These are phyloP conservation scores for Ceratocystiopsis sp. DNA, from an alignment of 2,329 filamentous ascomycete species.

Conservation along the genomic window DNA sequence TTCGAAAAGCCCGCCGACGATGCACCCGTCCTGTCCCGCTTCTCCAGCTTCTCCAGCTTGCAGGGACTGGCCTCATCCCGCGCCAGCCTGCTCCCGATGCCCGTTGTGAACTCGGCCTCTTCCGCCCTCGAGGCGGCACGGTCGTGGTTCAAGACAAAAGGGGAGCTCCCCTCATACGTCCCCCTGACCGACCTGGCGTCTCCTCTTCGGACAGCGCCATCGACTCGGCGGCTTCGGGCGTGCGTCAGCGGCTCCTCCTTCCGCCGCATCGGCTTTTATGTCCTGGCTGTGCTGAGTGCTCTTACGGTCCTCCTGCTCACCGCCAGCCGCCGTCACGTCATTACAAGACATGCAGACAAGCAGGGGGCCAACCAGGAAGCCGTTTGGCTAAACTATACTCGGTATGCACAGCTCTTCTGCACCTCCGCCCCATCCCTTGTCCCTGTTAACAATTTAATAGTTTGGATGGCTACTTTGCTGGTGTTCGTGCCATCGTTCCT, in stretches of 20 bases:
- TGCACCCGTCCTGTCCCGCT: neutral
- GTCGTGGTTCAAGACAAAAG: no score
- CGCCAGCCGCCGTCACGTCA: constrained; percentile 8
- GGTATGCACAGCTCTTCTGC: constrained; percentile 19
- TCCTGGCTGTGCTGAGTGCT: constrained; percentile 11
- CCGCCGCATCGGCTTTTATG: constrained; percentile 30
- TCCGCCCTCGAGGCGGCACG: constrained; percentile 5
- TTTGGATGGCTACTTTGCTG: constrained; percentile 65
- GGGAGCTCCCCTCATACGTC: constrained; percentile 4
- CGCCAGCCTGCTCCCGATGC: constrained; percentile 7
- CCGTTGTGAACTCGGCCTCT: constrained; percentile 6
- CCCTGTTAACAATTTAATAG: constrained; percentile 24
- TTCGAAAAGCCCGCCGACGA: constrained; percentile 6
- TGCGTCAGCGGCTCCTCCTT: constrained; percentile 32
- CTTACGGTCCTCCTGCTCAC: constrained; percentile 12
- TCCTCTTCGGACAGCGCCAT: neutral
- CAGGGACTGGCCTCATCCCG: neutral
- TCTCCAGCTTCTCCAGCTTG: constrained; percentile 6
- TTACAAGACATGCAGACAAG: constrained; percentile 3
- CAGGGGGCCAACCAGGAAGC: constrained; percentile 11
- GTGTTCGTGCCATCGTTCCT: constrained; percentile 52
- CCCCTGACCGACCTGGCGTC: constrained; percentile 1
- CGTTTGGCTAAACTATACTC: constrained; percentile 22
- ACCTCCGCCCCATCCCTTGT: neutral
- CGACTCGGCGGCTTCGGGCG: constrained; percentile 9